Evolutionary conservation across 768 basidiomycete genomes (phyloP), one percentile per base, ranked within the genome.

Genomic region (Boletus reticuloceps): DNA sequence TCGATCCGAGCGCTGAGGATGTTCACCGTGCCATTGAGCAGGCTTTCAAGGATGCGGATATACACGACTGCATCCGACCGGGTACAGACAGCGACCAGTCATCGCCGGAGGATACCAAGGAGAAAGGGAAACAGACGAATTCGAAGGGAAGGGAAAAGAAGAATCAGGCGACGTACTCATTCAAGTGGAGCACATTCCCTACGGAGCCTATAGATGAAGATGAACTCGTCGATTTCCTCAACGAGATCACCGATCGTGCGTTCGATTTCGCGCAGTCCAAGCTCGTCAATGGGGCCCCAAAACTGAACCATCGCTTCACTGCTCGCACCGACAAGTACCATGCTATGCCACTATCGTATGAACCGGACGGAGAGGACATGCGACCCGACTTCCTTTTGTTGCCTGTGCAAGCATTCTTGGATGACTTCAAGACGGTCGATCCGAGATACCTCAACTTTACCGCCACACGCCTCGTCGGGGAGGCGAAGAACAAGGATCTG

Each of bases 401-500:
- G 41, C 60, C 57, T 2, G 38, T 41, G 2, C 14, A 50, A 9
- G 60, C 58, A 14, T 61, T 61, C 37, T 13, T 19, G 3, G 43
- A 12, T 6, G 37, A 14, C 16, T 22, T 39, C 36, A 46, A 46
- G 44, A 45, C 37, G 6, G 44, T 53, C 29, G 37, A 53, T n/a
- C 16, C 8, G 5, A 41, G 19, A 9, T 54, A 49, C 5, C 9
- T 49, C 39, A 49, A 42, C n/a, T 50, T 54, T 2, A 54, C 46
- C 3, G 47, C 40, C 0, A 13, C 56, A 2, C 53, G 58, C 4
- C 42, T 58, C 3, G 54, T 53, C 19, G 58, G 61, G 4, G 58
- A 54, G 42, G 43, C 43, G 16, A 55, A 56, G 43, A 58, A 43
- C 40, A 40, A 19, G 19, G 27, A 58, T 11, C n/a, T 63, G 27